A percentile compares a stretch with the other conserved stretches of the same genome.
Conservation (phyloP, 2,329 filamentous ascomycete species). For the Acarospora socialis region DNA sequence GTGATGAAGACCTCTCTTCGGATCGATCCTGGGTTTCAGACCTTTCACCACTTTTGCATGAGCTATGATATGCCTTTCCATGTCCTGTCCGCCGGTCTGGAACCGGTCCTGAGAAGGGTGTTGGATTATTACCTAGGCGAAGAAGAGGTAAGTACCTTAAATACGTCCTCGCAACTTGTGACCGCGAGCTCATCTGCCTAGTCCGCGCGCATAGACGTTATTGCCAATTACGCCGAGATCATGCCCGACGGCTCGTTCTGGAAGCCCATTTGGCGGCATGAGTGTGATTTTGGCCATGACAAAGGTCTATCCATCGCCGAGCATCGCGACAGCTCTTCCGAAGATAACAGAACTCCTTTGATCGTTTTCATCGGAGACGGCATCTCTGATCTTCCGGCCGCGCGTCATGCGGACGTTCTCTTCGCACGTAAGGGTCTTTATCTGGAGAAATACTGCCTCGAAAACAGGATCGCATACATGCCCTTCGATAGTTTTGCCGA, state of each 20-base stretch:
- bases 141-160: slow-evolving; percentile 36
- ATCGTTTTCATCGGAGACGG: slow-evolving; percentile 59
- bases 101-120: slow-evolving; percentile 47
- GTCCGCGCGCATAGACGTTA: slow-evolving; percentile 47
- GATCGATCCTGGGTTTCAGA: slow-evolving; percentile 48
- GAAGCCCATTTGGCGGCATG: slow-evolving; percentile 54
- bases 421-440: slow-evolving; percentile 51
- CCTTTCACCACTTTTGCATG: slow-evolving; percentile 51
- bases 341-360: slow-evolving; percentile 48
- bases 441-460: slow-evolving; percentile 51
- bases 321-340: slow-evolving; percentile 41
- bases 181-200: no score
- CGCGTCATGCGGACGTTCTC: slow-evolving; percentile 51
- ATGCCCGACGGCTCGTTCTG: slow-evolving; percentile 42
- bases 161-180: no score
- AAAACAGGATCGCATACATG: slow-evolving; percentile 45
- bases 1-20: slow-evolving; percentile 48
- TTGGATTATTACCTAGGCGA: slow-evolving; percentile 52
- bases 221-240: slow-evolving; percentile 53
- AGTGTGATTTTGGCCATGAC: slow-evolving; percentile 51
- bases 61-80: slow-evolving; percentile 52
- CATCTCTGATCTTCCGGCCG: slow-evolving; percentile 52
- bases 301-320: slow-evolving; percentile 52
- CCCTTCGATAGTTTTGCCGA: slow-evolving; percentile 53
- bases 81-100: slow-evolving; percentile 53